phyloP scores from a whole-genome alignment of 139 green algal genomes.

The Chlamydomonas asymmetrica region DNA sequence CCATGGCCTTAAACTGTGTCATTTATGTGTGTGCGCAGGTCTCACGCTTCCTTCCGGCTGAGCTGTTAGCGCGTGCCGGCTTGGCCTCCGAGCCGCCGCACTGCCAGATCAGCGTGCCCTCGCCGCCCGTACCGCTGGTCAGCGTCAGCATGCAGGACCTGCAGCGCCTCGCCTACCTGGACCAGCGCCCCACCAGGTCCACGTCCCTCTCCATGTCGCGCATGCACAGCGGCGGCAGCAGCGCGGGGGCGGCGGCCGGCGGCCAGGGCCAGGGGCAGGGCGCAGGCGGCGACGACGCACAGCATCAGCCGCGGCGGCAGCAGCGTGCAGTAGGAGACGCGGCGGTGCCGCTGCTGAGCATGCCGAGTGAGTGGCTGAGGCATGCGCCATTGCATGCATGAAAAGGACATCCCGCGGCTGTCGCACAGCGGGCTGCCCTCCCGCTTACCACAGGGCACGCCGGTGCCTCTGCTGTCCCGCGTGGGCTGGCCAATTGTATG shows the following conservation, averaged over 20 bases:
- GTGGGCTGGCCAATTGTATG: too few relatives aligned
- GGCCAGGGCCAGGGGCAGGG: neutral
- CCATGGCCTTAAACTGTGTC: too few relatives aligned
- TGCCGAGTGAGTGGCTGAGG: too few relatives aligned
- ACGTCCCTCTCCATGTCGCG: constrained; percentile 1
- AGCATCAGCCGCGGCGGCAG: neutral
- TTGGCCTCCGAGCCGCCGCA: constrained; percentile 61
- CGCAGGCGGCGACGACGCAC: neutral
- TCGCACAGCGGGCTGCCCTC: too few relatives aligned
- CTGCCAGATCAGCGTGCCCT: constrained; percentile 65
- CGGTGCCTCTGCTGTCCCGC: too few relatives aligned
- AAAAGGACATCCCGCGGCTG: too few relatives aligned
- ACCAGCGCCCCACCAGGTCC: constrained; percentile 8
- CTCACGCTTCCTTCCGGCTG: constrained; percentile 50
- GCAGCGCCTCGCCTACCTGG: constrained; percentile 34
- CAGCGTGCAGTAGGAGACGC: neutral
- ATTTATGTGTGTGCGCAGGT: constrained; percentile 12
- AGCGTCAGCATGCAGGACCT: constrained; percentile 57
- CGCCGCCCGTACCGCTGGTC: constrained; percentile 37
- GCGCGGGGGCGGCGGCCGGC: neutral
- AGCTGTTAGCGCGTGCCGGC: constrained; percentile 69
- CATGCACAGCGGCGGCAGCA: neutral
- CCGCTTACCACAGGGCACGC: too few relatives aligned
- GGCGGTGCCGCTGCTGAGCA: too few relatives aligned
- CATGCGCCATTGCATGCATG: too few relatives aligned